Percentiles rank a stretch among this genome's conserved stretches.
phyloP scores from a whole-genome alignment of 805 yeast species.

The Hanseniaspora mollemarum region DNA sequence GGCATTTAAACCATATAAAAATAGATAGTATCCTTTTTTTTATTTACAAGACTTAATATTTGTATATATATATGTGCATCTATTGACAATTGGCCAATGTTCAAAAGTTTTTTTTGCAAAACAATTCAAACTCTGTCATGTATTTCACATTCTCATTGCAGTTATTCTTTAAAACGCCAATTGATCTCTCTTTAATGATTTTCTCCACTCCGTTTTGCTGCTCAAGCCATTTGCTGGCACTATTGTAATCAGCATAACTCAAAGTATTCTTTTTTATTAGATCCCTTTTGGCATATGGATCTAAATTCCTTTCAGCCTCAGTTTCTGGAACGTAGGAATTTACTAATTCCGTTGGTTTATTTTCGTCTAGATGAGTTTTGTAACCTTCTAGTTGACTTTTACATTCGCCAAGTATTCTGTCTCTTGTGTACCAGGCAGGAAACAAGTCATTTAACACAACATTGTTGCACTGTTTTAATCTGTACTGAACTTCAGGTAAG shows the following conservation, averaged over 20 bases:
- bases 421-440: conserved; percentile 39
- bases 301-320: conserved; percentile 28
- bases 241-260: conserved; percentile 26
- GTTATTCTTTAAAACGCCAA: conserved; percentile 28
- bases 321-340: conserved; percentile 22
- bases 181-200: conserved; percentile 32
- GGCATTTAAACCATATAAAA: conserved; percentile 35
- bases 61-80: no score
- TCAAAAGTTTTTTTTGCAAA: conserved; percentile 6
- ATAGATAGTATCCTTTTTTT: neutral
- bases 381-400: conserved; percentile 26
- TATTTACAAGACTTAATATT: conserved; percentile 2
- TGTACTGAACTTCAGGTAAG: conserved; percentile 22
- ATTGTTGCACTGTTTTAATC: conserved; percentile 27
- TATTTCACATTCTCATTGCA: conserved; percentile 30
- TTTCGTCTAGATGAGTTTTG: conserved; percentile 27
- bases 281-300: conserved; percentile 43
- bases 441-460: conserved; percentile 32
- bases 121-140: conserved; percentile 21
- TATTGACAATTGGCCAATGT: no score
- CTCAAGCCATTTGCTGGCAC: conserved; percentile 29
- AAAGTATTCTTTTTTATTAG: conserved; percentile 26
- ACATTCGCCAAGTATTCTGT: conserved; percentile 35
- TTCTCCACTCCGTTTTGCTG: conserved; percentile 35
- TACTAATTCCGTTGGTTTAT: conserved; percentile 20